These are phyloP conservation scores for Lathyrus sativus DNA, from an alignment of 306 rosid species.

Conservation along the genomic window DNA sequence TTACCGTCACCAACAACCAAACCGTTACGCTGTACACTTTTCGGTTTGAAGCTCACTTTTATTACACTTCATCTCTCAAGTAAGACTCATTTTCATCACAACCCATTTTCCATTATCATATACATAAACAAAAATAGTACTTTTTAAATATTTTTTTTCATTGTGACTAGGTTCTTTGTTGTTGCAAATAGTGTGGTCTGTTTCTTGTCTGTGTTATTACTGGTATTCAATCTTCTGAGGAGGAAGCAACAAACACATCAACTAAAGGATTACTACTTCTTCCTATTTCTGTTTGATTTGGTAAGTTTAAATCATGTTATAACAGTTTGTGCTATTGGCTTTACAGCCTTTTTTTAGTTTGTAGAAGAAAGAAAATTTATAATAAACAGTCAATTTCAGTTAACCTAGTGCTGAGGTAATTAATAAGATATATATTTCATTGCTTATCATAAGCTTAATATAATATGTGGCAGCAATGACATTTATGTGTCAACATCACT, in stretches of 20 bases:
- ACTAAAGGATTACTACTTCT: slow-evolving; percentile 36
- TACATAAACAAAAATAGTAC: no score
- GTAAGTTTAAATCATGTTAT: slow-evolving; percentile 40
- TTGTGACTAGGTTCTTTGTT: slow-evolving; percentile 60
- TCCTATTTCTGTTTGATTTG: slow-evolving; percentile 52
- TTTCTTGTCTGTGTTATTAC: slow-evolving; percentile 48
- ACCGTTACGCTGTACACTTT: slow-evolving; percentile 39
- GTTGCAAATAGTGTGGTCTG: slow-evolving; percentile 54
- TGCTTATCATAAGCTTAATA: neutral
- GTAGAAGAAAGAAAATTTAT: no score
- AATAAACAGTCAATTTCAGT: neutral
- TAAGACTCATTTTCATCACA: slow-evolving; percentile 27
- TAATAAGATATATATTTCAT: neutral
- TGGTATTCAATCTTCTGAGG: slow-evolving; percentile 36
- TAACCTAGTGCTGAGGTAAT: neutral
- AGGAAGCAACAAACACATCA: slow-evolving; percentile 24
- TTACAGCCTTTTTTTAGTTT: no score
- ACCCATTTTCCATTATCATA: slow-evolving; percentile 28
- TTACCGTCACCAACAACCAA: neutral
- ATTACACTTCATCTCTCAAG: slow-evolving; percentile 60
- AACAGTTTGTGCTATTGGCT: neutral
- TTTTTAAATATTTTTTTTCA: no score
- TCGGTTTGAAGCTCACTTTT: slow-evolving; percentile 55
- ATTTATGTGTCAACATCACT: neutral
- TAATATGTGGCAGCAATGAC: neutral